Evolutionary conservation across 345 rosid species (phyloP).

Genomic region (Linum lewisii): DNA sequence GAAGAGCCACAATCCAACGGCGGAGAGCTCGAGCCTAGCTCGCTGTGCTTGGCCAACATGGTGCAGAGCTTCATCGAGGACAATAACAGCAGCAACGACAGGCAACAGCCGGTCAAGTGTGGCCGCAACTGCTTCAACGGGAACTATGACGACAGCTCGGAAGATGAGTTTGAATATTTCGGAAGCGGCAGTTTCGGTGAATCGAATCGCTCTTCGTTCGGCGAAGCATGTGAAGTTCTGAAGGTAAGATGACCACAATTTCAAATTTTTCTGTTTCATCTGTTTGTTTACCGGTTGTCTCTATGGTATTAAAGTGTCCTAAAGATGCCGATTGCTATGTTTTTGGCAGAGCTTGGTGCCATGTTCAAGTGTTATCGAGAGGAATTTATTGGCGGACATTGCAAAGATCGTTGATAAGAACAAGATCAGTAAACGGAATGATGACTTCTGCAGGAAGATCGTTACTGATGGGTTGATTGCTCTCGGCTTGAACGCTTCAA

Average conservation of each 20-base stretch:
- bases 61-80: constrained; percentile 74
- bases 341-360: constrained; percentile 46
- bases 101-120: constrained; percentile 30
- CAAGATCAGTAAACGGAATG: constrained; percentile 48
- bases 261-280: background rate
- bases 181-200: constrained; percentile 20
- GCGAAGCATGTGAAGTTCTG: constrained; percentile 49
- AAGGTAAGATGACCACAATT: constrained; percentile 31
- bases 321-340: background rate
- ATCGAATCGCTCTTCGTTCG: constrained; percentile 19
- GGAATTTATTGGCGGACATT: constrained; percentile 50
- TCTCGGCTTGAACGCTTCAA: constrained; percentile 64
- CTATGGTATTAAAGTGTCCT: background rate
- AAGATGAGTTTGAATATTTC: constrained; percentile 45
- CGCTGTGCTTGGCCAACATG: constrained; percentile 61
- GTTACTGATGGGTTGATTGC: constrained; percentile 43
- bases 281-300: background rate
- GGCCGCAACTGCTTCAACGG: constrained; percentile 49
- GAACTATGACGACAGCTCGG: constrained; percentile 58
- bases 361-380: constrained; percentile 41
- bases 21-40: constrained; percentile 77
- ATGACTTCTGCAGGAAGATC: constrained; percentile 38
- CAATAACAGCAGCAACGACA: constrained; percentile 47
- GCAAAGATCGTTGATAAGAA: constrained; percentile 66
- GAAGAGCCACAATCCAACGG: constrained; percentile 30